A percentile compares a stretch with the other conserved stretches of the same genome.
These are phyloP conservation scores for Termitomyces sp. DNA, from an alignment of 768 basidiomycete genomes.

Conservation along the genomic window DNA sequence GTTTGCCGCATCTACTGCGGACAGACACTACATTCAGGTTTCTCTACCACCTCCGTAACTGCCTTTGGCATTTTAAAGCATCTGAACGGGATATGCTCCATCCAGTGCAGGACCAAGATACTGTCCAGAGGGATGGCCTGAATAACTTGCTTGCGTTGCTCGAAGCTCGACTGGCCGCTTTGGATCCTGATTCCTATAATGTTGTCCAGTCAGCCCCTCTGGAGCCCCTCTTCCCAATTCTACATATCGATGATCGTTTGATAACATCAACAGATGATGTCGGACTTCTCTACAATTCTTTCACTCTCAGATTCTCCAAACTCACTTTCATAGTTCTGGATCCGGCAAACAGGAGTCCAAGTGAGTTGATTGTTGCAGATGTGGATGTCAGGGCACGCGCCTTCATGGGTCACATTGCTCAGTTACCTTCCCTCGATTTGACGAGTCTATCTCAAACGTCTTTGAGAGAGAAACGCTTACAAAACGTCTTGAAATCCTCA, in stretches of 20 bases:
- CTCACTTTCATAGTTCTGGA: slow-evolving; percentile 32
- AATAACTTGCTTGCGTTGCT: slow-evolving; percentile 33
- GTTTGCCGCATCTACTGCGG: slow-evolving; percentile 63
- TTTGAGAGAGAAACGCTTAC: slow-evolving; percentile 31
- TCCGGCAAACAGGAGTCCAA: slow-evolving; percentile 27
- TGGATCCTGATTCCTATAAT: slow-evolving; percentile 43
- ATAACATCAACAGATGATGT: background rate
- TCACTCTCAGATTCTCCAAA: slow-evolving; percentile 24
- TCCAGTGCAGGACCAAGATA: slow-evolving; percentile 1
- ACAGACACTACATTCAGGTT: slow-evolving; percentile 71
- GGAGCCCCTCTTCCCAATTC: slow-evolving; percentile 24
- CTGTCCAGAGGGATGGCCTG: slow-evolving; percentile 13
- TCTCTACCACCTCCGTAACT: slow-evolving; percentile 73
- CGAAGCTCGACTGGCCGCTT: slow-evolving; percentile 32
- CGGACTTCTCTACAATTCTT: slow-evolving; percentile 5
- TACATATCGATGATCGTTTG: slow-evolving; percentile 8
- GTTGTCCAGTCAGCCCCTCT: slow-evolving; percentile 27
- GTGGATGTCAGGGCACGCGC: slow-evolving; percentile 22
- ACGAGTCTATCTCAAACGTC: slow-evolving; percentile 43
- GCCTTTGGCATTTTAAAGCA: slow-evolving; percentile 41
- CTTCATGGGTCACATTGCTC: slow-evolving; percentile 21
- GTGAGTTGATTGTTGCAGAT: slow-evolving; percentile 32
- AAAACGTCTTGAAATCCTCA: slow-evolving; percentile 26
- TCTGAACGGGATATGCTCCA: slow-evolving; percentile 20
- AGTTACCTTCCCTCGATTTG: slow-evolving; percentile 10